Evolutionary conservation across 2,329 filamentous ascomycete genomes (phyloP), one percentile per base, ranked within the genome.

Genomic region (Neopestalotiopsis sp.): DNA sequence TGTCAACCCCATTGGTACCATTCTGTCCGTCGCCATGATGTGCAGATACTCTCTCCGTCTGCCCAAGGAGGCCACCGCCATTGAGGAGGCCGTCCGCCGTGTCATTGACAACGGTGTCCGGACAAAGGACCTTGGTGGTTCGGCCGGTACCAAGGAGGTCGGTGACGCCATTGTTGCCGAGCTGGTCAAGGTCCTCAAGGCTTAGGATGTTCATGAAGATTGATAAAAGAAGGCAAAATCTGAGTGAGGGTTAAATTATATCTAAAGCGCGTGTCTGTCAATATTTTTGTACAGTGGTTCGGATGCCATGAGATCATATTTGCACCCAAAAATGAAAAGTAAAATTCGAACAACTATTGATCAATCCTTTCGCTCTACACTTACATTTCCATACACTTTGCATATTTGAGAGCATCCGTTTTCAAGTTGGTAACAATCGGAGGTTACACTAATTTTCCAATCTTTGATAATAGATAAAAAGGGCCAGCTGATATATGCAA

Each of bases 21-120:
- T 98, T 72, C 89, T 98, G 58, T 97, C 94, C 13, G 88, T 97
- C 14, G 94, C 94, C 76, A 97, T 98, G 94, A 93, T 99, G 91
- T 88, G 98, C 77, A 92, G 94, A 78, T 98, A 98, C 86, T 97
- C 94, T 14, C 89, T 98, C 69, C 90, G 90, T 76, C 89, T 95
- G 73, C 90, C 92, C 38, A 86, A 89, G 65, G 91, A 98, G 81
- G 92, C 95, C 42, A 87, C 89, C 70, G 89, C 91, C 64, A 89
- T 98, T 71, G 94, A 98, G 83, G 87, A 90, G 70, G 94, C 95
- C 3, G 94, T 97, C 65, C 88, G 89, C 78, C 89, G 87, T 67
- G 92, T 93, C 65, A 92, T 98, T 72, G 94, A 98, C 79, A 87
- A 85, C 67, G 94, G 94, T 45, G 81, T 95, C 62, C 86, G 90